Percentiles rank a stretch among this genome's conserved stretches.
Evolutionary conservation across 352 stramenopile genomes (phyloP).

Genomic region (Globisporangium paddicum): DNA sequence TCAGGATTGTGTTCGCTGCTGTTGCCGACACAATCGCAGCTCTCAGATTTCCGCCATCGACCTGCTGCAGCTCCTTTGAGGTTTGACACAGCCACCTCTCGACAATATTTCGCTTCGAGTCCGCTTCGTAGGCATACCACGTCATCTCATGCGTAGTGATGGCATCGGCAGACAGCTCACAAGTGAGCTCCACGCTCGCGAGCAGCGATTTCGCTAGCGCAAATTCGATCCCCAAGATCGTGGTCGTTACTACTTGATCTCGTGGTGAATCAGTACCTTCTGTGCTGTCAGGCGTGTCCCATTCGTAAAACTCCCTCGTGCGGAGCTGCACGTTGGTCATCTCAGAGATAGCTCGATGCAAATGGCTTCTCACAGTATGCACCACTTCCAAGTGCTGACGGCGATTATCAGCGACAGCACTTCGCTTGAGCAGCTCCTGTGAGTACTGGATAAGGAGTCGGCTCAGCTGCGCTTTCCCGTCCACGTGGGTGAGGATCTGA

Average conservation of each 20-base stretch:
- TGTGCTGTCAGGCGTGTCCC: not conserved
- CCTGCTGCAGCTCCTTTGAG: constrained; percentile 13
- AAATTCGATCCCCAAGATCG: constrained; percentile 25
- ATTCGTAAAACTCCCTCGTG: not conserved
- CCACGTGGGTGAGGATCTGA: constrained; percentile 12
- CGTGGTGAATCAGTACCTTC: not conserved
- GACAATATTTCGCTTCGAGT: constrained; percentile 42
- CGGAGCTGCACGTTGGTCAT: not conserved
- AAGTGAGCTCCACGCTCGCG: constrained; percentile 27
- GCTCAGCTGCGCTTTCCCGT: constrained; percentile 4
- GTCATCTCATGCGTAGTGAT: constrained; percentile 58
- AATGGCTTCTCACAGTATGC: not conserved
- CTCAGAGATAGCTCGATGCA: constrained; percentile 1
- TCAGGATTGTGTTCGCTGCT: constrained; percentile 16
- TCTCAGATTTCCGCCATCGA: constrained; percentile 17
- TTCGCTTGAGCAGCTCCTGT: not conserved
- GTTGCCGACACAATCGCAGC: constrained; percentile 27
- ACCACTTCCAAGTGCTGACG: not conserved
- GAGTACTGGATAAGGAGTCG: constrained; percentile 1
- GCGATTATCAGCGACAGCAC: not conserved
- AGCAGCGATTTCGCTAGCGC: constrained; percentile 31
- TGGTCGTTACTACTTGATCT: not conserved
- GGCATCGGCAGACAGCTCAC: constrained; percentile 22
- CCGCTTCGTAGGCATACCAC: constrained; percentile 51
- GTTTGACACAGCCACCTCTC: constrained; percentile 72